These are phyloP conservation scores for Pseudocercospora fijiensis DNA, from an alignment of 2,329 filamentous ascomycete species.

Conservation along the genomic window DNA sequence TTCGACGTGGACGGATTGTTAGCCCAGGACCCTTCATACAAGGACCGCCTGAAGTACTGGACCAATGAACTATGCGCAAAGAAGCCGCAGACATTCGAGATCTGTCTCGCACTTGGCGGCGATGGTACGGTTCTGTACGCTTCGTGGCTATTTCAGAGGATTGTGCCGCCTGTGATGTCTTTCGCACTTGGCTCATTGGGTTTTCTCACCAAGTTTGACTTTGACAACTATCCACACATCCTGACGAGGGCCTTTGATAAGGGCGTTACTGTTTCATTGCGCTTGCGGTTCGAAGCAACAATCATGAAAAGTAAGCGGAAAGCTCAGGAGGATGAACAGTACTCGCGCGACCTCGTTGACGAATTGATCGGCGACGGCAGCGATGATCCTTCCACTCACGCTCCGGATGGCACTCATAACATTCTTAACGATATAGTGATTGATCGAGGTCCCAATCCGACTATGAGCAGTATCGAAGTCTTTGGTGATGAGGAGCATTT, in stretches of 20 bases:
- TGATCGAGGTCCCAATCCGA: constrained; percentile 88
- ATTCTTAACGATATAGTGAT: constrained; percentile 75
- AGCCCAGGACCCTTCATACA: constrained; percentile 56
- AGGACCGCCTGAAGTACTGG: constrained; percentile 75
- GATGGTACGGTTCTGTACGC: constrained; percentile 97
- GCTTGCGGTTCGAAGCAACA: constrained; percentile 87
- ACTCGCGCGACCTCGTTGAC: constrained; percentile 72
- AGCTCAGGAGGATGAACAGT: constrained; percentile 35
- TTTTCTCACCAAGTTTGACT: constrained; percentile 96
- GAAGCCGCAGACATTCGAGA: constrained; percentile 85
- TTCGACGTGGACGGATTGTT: constrained; percentile 74
- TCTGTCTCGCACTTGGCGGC: constrained; percentile 76
- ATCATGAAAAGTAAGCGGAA: constrained; percentile 75
- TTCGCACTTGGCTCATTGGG: constrained; percentile 90
- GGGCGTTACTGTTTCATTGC: constrained; percentile 83
- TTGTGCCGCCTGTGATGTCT: constrained; percentile 89
- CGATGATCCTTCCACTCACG: constrained; percentile 81
- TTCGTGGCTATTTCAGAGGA: constrained; percentile 93
- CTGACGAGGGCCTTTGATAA: constrained; percentile 72
- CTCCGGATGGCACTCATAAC: constrained; percentile 78
- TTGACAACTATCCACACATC: constrained; percentile 67
- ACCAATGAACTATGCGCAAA: constrained; percentile 72
- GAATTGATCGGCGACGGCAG: constrained; percentile 84
- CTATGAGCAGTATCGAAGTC: constrained; percentile 87
- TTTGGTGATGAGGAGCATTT: constrained; percentile 96